phyloP scores from a whole-genome alignment of 345 rosid species.

The Bruguiera gymnorhiza region DNA sequence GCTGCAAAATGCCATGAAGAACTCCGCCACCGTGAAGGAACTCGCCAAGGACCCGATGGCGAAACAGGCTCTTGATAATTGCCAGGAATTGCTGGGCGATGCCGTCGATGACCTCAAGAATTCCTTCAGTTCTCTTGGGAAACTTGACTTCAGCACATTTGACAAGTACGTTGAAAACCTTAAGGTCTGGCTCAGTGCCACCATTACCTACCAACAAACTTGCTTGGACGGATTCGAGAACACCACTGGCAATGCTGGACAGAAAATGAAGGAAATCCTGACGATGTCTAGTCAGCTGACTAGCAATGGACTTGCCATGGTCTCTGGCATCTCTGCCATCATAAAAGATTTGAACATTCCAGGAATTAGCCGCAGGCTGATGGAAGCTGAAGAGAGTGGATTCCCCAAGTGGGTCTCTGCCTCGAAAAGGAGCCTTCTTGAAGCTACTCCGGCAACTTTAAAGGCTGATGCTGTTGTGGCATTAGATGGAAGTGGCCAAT shows the following conservation, averaged over 20 bases:
- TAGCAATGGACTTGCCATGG: slow-evolving; percentile 74
- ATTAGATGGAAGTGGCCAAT: slow-evolving; percentile 69
- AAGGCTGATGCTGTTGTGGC: slow-evolving; percentile 59
- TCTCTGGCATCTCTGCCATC: slow-evolving; percentile 36
- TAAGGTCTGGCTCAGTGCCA: slow-evolving; percentile 69
- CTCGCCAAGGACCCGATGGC: slow-evolving; percentile 46
- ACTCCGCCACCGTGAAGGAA: slow-evolving; percentile 38
- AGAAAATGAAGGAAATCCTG: slow-evolving; percentile 46
- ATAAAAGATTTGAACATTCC: slow-evolving; percentile 28
- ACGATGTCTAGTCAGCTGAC: slow-evolving; percentile 46
- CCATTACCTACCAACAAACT: slow-evolving; percentile 68
- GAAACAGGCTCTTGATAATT: slow-evolving; percentile 49
- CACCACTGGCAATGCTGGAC: slow-evolving; percentile 36
- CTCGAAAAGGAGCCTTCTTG: slow-evolving; percentile 36
- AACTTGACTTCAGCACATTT: slow-evolving; percentile 29
- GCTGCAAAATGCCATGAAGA: slow-evolving; percentile 37
- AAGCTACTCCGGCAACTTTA: slow-evolving; percentile 16
- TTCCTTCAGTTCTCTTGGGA: slow-evolving; percentile 41
- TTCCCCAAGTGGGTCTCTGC: slow-evolving; percentile 50
- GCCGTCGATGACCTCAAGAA: slow-evolving; percentile 55
- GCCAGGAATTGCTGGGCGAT: slow-evolving; percentile 46
- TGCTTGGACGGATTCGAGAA: slow-evolving; percentile 68
- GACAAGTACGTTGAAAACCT: slow-evolving; percentile 47
- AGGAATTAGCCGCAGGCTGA: slow-evolving; percentile 9
- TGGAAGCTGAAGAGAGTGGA: slow-evolving; percentile 12